These are phyloP conservation scores for Nissolia schottii DNA, from an alignment of 306 rosid species.

Conservation along the genomic window DNA sequence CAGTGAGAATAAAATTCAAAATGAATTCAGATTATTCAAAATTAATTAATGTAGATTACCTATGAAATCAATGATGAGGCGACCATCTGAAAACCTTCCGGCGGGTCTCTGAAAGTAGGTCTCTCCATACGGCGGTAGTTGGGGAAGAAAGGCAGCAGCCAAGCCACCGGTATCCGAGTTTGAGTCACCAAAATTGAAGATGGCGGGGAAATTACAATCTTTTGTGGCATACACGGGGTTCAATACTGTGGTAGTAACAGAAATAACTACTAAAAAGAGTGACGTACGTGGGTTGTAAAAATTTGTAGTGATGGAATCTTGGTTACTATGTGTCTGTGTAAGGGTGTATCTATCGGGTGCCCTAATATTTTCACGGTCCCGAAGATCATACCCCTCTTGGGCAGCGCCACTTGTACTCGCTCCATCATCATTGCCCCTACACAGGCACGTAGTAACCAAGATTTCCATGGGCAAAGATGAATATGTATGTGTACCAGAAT, in stretches of 20 bases:
- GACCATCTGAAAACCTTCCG: conserved; percentile 46
- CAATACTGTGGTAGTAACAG: neutral
- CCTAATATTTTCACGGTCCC: too few relatives aligned
- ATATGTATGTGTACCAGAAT: too few relatives aligned
- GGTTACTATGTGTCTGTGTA: too few relatives aligned
- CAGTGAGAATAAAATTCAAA: too few relatives aligned
- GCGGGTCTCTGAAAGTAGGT: conserved; percentile 36
- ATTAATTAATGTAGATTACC: too few relatives aligned
- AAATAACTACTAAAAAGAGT: neutral
- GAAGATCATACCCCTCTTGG: too few relatives aligned
- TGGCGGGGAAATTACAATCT: conserved; percentile 42
- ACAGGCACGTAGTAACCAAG: too few relatives aligned
- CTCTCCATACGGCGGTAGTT: conserved; percentile 45
- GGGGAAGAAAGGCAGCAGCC: conserved; percentile 9
- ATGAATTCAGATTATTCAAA: too few relatives aligned
- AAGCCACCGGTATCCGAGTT: conserved; percentile 52
- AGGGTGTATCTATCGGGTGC: too few relatives aligned
- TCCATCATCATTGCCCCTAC: too few relatives aligned
- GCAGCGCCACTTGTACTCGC: too few relatives aligned
- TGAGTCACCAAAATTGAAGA: conserved; percentile 53
- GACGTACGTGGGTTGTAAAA: neutral
- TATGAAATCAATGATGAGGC: conserved; percentile 45
- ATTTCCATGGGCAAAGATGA: too few relatives aligned
- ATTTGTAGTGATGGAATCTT: neutral
- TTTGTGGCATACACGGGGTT: conserved; percentile 3